Base-by-base conservation (phyloP, 768 basidiomycete genomes). In the Hygrocybe coccinea region DNA sequence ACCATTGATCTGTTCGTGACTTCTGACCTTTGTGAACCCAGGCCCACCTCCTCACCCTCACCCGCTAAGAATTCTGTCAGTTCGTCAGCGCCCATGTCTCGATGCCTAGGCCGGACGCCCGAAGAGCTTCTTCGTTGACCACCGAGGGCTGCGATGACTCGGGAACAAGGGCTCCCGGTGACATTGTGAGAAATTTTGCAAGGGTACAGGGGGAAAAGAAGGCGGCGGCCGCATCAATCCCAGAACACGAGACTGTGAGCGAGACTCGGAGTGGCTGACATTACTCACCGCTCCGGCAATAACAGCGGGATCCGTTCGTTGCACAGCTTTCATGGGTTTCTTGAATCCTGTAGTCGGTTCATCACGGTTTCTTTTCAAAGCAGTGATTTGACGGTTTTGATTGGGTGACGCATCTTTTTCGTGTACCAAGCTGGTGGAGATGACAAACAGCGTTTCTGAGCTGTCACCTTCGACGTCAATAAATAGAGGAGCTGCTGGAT, bases 81-180 rank as follows among this genome's bases (percentile, higher is more conserved):
- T 64, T 89, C 86, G 21, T 81, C 77, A 5, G 68, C 75, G 56
- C 76, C 72, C 87, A 90, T 87, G 57, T 64, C 62, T 88, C 86
- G 22, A 85, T 73, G 2, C 84, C 86, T 25, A 90, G 70, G 3
- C 87, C 87, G 1, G 84, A 82, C 24, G 74, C 76, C 36, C 75
- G 75, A 44, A 89, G 73, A 5, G 75, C 73, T 50, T 76, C 79
- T 60, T 76, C 73, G 36, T 82, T 79, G 33, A 74, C 77, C 25
- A 72, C 74, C 2, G 87, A 85, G 36, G 86, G 74, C 64, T 85
- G 85, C 7, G n/a, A n/a, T n/a, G 76, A 75, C 33, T 59, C 57
- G 22, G 62, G 65, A 84, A 72, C 63, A 82, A 65, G 54, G 81
- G 74, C 52, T 74, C 73, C 38, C 71, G 68, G 11, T 19, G 29